phyloP scores from a whole-genome alignment of 2,329 filamentous ascomycete species.

The Pyricularia grisea region DNA sequence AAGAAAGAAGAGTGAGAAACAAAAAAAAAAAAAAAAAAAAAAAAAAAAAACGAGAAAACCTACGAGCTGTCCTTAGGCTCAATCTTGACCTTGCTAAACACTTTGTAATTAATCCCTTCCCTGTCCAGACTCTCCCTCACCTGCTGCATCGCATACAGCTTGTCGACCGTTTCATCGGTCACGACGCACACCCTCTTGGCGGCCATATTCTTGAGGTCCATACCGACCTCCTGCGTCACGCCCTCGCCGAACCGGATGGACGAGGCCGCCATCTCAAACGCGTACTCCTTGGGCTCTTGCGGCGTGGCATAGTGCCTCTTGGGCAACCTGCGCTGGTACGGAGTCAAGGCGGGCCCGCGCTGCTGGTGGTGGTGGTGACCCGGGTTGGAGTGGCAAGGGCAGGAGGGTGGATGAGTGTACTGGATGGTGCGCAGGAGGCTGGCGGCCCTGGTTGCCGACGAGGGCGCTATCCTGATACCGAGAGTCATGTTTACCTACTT shows the following conservation, averaged over 20 bases:
- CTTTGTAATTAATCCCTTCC: slow-evolving; percentile 70
- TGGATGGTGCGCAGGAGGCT: slow-evolving; percentile 82
- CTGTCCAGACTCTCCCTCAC: slow-evolving; percentile 69
- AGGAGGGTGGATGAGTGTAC: slow-evolving; percentile 76
- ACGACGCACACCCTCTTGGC: slow-evolving; percentile 84
- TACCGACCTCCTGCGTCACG: slow-evolving; percentile 89
- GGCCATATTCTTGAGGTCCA: slow-evolving; percentile 92
- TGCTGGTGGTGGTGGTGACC: slow-evolving; percentile 55
- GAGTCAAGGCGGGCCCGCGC: slow-evolving; percentile 38
- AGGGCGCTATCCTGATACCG: slow-evolving; percentile 2
- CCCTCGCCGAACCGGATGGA: slow-evolving; percentile 91
- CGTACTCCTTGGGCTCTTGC: slow-evolving; percentile 79
- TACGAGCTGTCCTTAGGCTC: slow-evolving; percentile 94
- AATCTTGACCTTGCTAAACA: slow-evolving; percentile 72
- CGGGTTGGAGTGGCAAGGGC: slow-evolving; percentile 89
- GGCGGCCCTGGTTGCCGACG: slow-evolving; percentile 53
- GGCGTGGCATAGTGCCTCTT: slow-evolving; percentile 63
- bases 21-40: no score
- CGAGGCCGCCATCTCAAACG: slow-evolving; percentile 96
- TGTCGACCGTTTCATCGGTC: slow-evolving; percentile 74
- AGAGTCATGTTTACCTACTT: not conserved
- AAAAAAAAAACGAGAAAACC: no score
- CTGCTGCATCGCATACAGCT: slow-evolving; percentile 82
- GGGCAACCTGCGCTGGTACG: slow-evolving; percentile 26
- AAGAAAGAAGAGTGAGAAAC: no score